phyloP scores from a whole-genome alignment of 371 early-diverging fungal genomes.

The Mortierella sp. region DNA sequence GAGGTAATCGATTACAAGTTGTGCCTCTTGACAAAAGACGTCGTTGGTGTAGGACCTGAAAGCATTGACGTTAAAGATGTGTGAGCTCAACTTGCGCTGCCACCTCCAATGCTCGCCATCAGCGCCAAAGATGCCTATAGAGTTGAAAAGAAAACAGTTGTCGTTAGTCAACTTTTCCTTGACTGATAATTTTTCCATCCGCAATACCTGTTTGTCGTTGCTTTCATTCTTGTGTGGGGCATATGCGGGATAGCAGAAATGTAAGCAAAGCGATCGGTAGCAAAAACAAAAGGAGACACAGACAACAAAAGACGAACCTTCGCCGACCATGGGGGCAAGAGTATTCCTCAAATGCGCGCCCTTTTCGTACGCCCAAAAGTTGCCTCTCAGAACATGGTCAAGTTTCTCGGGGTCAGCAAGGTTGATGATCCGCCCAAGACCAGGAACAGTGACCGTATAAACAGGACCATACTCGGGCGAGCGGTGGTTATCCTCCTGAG shows the following conservation, averaged over 20 bases:
- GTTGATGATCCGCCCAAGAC: constrained; percentile 33
- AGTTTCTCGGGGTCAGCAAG: constrained; percentile 33
- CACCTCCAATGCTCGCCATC: constrained; percentile 76
- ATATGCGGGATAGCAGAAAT: neutral
- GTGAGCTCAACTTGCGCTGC: constrained; percentile 75
- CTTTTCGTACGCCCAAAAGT: constrained; percentile 49
- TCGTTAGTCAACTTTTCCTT: neutral
- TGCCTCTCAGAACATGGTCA: constrained; percentile 36
- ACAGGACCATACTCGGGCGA: constrained; percentile 20
- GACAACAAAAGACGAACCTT: constrained; percentile 11
- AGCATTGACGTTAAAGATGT: constrained; percentile 78
- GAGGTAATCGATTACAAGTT: constrained; percentile 47
- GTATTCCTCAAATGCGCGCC: constrained; percentile 24
- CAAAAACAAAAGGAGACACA: neutral
- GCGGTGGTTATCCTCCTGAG: constrained; percentile 21
- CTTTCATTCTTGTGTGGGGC: neutral
- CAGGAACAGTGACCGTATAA: constrained; percentile 28
- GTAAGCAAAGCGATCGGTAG: neutral
- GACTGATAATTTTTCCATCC: neutral
- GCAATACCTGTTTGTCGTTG: neutral
- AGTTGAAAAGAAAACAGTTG: neutral
- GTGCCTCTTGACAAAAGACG: constrained; percentile 63
- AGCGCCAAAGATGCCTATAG: constrained; percentile 74
- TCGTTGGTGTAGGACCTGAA: constrained; percentile 65
- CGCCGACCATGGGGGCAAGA: constrained; percentile 34